Percentiles rank a stretch among this genome's conserved stretches.
Evolutionary conservation across 116 monocot genomes (phyloP).

Genomic region (Iris pallida): DNA sequence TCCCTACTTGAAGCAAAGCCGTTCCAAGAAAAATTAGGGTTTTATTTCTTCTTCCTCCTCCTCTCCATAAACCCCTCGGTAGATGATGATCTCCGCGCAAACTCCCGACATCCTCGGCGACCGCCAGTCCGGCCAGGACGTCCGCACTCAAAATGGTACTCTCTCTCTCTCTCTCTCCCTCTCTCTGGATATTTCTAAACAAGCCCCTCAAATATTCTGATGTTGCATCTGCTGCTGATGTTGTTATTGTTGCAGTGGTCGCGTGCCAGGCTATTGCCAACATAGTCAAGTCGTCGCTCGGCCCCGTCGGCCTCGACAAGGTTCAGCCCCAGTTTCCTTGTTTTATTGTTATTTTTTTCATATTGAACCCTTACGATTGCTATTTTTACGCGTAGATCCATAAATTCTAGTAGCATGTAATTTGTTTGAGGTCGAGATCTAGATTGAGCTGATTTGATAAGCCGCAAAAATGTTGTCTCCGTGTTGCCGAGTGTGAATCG

Average conservation of each 20-base stretch:
- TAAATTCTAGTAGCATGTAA: no score
- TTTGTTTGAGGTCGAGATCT: no score
- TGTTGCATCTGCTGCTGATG: neutral
- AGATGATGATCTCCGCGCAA: constrained; percentile 54
- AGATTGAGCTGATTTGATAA: no score
- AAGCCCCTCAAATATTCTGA: neutral
- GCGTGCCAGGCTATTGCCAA: constrained; percentile 95
- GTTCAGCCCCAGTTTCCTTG: constrained; percentile 15
- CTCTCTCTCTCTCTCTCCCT: neutral
- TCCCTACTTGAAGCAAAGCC: no score
- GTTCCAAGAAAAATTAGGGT: no score
- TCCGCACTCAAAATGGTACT: constrained; percentile 85
- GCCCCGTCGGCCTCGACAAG: constrained; percentile 98
- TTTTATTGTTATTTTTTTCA: no score
- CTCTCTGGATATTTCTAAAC: neutral
- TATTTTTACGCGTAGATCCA: no score
- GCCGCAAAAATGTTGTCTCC: no score
- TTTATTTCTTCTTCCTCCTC: neutral
- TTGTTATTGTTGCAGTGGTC: constrained; percentile 45
- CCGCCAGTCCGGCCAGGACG: constrained; percentile 88
- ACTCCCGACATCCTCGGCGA: constrained; percentile 82
- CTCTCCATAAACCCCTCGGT: neutral
- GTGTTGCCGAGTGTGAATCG: no score
- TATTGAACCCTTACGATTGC: no score
- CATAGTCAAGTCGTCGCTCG: constrained; percentile 95